Evolutionary conservation across 345 rosid species (phyloP).

Genomic region (Ceriops decandra): DNA sequence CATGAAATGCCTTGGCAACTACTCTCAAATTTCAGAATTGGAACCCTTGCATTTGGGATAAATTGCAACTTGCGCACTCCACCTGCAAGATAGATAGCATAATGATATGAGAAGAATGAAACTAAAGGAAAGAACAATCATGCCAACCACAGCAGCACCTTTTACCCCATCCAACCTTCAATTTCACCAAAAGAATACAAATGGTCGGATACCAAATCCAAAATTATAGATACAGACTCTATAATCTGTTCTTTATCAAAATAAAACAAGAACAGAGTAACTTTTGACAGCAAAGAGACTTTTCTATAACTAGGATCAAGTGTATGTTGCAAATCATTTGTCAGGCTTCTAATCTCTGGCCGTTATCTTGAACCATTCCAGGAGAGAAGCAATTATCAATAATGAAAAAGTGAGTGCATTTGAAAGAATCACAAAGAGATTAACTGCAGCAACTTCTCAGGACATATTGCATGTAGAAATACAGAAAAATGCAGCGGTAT

Average conservation of each 20-base stretch:
- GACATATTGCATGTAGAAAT: background rate
- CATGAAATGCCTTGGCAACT: conserved; percentile 53
- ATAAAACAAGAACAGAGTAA: background rate
- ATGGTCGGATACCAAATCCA: background rate
- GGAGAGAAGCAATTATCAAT: background rate
- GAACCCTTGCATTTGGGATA: conserved; percentile 67
- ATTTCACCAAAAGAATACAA: background rate
- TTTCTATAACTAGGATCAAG: background rate
- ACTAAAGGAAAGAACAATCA: conserved; percentile 7
- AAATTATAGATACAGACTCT: background rate
- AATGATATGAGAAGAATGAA: conserved; percentile 5
- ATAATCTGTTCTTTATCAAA: background rate
- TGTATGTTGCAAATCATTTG: background rate
- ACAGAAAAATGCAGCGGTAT: background rate
- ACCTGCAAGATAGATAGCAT: conserved; percentile 36
- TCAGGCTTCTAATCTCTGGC: background rate
- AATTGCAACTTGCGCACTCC: conserved; percentile 49
- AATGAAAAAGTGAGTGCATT: too few species aligned
- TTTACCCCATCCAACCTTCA: background rate
- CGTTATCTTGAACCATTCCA: background rate
- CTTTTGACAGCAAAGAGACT: background rate
- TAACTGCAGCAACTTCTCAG: too few species aligned
- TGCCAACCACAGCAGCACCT: conserved; percentile 2
- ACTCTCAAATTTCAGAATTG: conserved; percentile 68
- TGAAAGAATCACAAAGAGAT: too few species aligned